Percentiles rank a stretch among this genome's conserved stretches.
Conservation (phyloP, 768 basidiomycete genomes). For the Hortiboletus campestris region DNA sequence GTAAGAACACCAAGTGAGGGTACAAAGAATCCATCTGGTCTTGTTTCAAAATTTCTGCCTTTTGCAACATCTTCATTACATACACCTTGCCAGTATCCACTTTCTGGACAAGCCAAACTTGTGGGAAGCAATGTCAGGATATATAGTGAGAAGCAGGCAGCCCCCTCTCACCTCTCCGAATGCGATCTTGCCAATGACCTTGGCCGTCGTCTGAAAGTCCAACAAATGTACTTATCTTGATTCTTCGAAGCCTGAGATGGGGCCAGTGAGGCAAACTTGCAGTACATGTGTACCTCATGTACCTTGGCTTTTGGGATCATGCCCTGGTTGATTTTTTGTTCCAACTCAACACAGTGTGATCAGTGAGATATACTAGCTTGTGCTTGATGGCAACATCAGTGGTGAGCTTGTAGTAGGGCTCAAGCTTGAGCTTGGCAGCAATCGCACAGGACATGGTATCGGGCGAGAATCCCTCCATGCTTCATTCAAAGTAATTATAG, state of each 20-base stretch:
- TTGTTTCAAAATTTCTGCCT: conserved; percentile 98
- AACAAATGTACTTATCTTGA: conserved; percentile 89
- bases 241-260: conserved; percentile 90
- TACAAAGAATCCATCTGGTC: conserved; percentile 39
- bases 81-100: conserved; percentile 97
- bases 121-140: conserved; percentile 6
- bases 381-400: conserved; percentile 96
- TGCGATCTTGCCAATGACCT: conserved; percentile 98
- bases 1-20: conserved; percentile 3
- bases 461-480: conserved; percentile 76
- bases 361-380: conserved; percentile 70
- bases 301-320: conserved; percentile 75
- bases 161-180: conserved; percentile 80
- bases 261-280: conserved; percentile 82
- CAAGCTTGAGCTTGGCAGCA: conserved; percentile 93
- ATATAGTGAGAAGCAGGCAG: neutral
- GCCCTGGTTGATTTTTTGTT: conserved; percentile 77
- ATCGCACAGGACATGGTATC: conserved; percentile 87
- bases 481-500: conserved; percentile 96
- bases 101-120: conserved; percentile 97
- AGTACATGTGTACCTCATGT: conserved; percentile 82
- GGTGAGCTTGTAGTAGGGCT: conserved; percentile 97
- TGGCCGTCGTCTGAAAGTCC: conserved; percentile 94
- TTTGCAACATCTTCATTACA: conserved; percentile 98
- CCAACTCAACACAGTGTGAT: conserved; percentile 72